Evolutionary conservation across 148 eudicot species (phyloP).

Genomic region (Spergularia bocconei): DNA sequence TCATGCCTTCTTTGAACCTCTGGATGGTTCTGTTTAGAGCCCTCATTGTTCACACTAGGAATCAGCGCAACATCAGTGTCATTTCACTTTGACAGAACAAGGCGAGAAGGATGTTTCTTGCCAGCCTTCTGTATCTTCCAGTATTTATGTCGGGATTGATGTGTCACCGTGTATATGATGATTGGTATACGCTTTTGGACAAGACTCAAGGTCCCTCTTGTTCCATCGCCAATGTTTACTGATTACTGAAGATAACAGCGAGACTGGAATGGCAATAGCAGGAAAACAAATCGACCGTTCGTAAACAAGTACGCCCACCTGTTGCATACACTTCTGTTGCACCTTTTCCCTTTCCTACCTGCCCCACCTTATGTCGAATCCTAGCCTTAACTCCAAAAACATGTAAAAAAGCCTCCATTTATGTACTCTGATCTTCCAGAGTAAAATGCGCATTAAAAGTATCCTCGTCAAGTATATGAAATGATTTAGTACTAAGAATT

Average conservation of each 20-base stretch:
- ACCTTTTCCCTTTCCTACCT: constrained; percentile 96
- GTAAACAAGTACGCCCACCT: constrained; percentile 49
- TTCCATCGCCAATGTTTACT: constrained; percentile 23
- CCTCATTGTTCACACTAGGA: constrained; percentile 74
- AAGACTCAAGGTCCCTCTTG: constrained; percentile 14
- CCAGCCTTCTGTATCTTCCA: constrained; percentile 94
- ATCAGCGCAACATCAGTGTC: constrained; percentile 65
- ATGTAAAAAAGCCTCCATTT: no score
- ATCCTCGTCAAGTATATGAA: no score
- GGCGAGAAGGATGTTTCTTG: constrained; percentile 89
- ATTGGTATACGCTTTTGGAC: constrained; percentile 33
- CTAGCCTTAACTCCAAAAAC: background rate
- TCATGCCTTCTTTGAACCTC: constrained; percentile 44
- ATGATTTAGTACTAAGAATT: no score
- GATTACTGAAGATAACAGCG: constrained; percentile 18
- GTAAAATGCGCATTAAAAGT: no score
- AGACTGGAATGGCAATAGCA: constrained; percentile 3
- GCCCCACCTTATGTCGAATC: constrained; percentile 50
- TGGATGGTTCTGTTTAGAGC: constrained; percentile 92
- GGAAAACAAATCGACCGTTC: constrained; percentile 17
- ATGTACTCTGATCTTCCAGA: no score
- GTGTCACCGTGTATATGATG: constrained; percentile 65
- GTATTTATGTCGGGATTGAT: constrained; percentile 91
- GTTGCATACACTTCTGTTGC: constrained; percentile 94
- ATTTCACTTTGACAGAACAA: constrained; percentile 65